Conservation (phyloP, 352 stramenopile genomes). For the Pythium insidiosum region DNA sequence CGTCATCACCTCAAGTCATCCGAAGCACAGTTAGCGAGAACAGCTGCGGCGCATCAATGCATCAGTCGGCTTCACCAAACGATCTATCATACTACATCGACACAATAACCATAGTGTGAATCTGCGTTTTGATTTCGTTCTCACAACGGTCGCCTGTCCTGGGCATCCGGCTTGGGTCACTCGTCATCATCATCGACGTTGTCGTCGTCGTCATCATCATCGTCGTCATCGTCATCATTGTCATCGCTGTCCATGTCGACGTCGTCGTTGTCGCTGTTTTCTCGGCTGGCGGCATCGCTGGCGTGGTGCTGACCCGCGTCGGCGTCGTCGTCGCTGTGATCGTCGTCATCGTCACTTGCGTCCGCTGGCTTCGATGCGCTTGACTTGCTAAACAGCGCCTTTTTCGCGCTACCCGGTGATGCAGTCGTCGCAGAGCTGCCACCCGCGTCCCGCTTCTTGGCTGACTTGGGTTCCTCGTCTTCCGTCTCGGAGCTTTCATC, state of each 20-base stretch:
- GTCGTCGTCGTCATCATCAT: slow-evolving; percentile 25
- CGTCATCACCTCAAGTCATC: no score
- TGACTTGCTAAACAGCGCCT: slow-evolving; percentile 15
- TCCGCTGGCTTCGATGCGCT: no score
- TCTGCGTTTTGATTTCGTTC: no score
- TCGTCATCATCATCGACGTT: slow-evolving; percentile 16
- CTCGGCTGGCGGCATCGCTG: slow-evolving; percentile 11
- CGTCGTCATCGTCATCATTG: slow-evolving; percentile 24
- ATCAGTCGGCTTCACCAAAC: no score
- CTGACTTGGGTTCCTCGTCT: slow-evolving; percentile 21
- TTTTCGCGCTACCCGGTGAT: slow-evolving; percentile 9
- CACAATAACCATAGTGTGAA: no score
- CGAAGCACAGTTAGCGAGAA: no score
- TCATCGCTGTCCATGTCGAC: slow-evolving; percentile 29
- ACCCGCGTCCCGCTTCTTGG: slow-evolving; percentile 4
- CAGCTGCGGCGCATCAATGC: no score
- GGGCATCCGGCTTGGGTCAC: no score
- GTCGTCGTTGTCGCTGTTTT: slow-evolving; percentile 18
- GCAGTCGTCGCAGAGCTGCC: background rate
- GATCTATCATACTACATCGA: no score
- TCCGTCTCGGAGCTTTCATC: slow-evolving; percentile 42
- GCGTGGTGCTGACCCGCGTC: slow-evolving; percentile 8
- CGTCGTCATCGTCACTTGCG: background rate
- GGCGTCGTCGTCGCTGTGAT: slow-evolving; percentile 5
- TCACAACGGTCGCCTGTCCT: no score